phyloP scores from a whole-genome alignment of 441 rosid species.

The Erodium texanum region DNA sequence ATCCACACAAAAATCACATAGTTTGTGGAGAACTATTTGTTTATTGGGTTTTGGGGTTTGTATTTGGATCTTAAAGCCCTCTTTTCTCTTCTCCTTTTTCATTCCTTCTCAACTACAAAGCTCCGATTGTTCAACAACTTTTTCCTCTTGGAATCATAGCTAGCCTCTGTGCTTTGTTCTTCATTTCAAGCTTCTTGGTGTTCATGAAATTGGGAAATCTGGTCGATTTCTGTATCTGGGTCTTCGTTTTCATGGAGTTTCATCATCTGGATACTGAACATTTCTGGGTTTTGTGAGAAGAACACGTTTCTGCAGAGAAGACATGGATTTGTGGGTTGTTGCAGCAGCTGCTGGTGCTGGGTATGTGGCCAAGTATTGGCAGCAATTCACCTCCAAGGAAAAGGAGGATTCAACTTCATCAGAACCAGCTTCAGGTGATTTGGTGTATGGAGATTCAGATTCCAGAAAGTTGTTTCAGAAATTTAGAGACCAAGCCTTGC shows the following conservation, averaged over 20 bases:
- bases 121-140: slow-evolving; percentile 4
- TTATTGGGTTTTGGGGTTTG: neutral
- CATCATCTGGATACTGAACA: neutral
- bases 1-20: neutral
- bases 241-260: neutral
- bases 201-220: neutral
- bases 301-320: neutral
- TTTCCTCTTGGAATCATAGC: neutral
- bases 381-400: slow-evolving; percentile 15
- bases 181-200: neutral
- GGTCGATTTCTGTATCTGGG: neutral
- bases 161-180: neutral
- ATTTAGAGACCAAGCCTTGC: neutral
- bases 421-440: slow-evolving; percentile 11
- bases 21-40: neutral
- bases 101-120: neutral
- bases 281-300: neutral
- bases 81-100: neutral
- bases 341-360: slow-evolving; percentile 36
- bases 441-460: slow-evolving; percentile 9
- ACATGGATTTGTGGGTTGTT: slow-evolving; percentile 37
- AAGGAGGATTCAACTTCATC: slow-evolving; percentile 14
- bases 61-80: neutral
- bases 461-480: neutral
- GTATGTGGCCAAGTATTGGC: slow-evolving; percentile 20